Conservation (phyloP, 257 asterid species). For the Eucommia ulmoides region DNA sequence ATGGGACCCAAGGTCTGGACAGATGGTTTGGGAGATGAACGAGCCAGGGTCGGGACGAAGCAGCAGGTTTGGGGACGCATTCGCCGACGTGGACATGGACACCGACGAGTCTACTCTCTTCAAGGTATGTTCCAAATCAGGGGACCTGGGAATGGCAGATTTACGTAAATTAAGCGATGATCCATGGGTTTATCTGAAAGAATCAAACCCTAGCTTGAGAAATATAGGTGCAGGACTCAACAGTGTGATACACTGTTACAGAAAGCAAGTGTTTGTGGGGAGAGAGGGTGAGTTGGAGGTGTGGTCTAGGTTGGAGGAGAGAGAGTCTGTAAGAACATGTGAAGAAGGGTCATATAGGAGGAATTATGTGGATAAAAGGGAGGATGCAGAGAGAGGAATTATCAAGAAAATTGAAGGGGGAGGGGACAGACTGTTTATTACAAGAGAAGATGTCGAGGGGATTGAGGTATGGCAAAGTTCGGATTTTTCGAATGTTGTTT, state of each 20-base stretch:
- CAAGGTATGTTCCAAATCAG: constrained; percentile 83
- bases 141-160: constrained; percentile 86
- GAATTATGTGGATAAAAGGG: constrained; percentile 65
- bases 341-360: constrained; percentile 41
- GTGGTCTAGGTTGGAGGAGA: constrained; percentile 57
- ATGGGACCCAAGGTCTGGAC: constrained; percentile 68
- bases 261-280: constrained; percentile 71
- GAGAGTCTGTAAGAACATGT: constrained; percentile 8
- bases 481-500: constrained; percentile 37
- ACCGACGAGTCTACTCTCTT: constrained; percentile 41
- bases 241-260: constrained; percentile 44
- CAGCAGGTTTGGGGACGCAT: constrained; percentile 82
- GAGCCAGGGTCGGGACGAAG: constrained; percentile 96
- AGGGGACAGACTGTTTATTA: constrained; percentile 76
- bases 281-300: constrained; percentile 87
- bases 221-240: constrained; percentile 32
- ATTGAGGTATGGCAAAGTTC: constrained; percentile 95
- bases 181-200: constrained; percentile 88
- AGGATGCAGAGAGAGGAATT: constrained; percentile 61
- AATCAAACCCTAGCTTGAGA: constrained; percentile 81
- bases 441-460: constrained; percentile 72
- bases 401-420: constrained; percentile 83
- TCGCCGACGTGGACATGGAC: constrained; percentile 68
- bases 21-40: constrained; percentile 77
- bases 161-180: constrained; percentile 63